Evolutionary conservation across 2,329 filamentous ascomycete genomes (phyloP).

Genomic region (Pseudogymnoascus sp.): DNA sequence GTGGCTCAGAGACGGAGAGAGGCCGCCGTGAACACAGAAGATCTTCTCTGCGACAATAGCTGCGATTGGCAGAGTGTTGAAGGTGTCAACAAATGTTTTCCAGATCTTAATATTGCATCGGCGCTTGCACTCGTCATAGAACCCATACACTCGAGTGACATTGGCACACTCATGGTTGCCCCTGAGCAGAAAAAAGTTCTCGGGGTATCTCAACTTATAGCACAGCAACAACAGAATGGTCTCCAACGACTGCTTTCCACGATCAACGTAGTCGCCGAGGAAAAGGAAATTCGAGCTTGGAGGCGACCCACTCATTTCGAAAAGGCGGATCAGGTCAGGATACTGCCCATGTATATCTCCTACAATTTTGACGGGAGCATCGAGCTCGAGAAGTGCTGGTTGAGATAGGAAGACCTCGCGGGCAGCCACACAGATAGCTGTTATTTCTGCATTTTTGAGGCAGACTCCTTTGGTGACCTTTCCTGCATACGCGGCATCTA

Average conservation of each 20-base stretch:
- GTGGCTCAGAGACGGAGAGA: constrained; percentile 84
- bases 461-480: constrained; percentile 98
- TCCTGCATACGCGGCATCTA: constrained; percentile 90
- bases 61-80: constrained; percentile 91
- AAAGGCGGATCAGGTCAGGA: constrained; percentile 90
- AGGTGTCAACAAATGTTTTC: constrained; percentile 96
- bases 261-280: constrained; percentile 91
- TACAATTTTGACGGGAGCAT: constrained; percentile 94
- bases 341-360: constrained; percentile 96
- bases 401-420: constrained; percentile 86
- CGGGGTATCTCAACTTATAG: constrained; percentile 95
- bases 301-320: constrained; percentile 97
- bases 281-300: constrained; percentile 89
- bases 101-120: constrained; percentile 94
- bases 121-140: constrained; percentile 97
- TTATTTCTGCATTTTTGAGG: constrained; percentile 95
- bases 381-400: constrained; percentile 82
- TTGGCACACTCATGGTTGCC: constrained; percentile 97
- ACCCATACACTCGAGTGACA: constrained; percentile 90
- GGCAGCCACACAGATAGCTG: constrained; percentile 81
- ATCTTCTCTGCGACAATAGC: constrained; percentile 97
- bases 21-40: constrained; percentile 90
- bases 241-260: constrained; percentile 91
- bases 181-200: constrained; percentile 92
- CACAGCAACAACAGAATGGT: constrained; percentile 87